These are phyloP conservation scores for Flaveria linearis DNA, from an alignment of 129 eudicot species.

Conservation along the genomic window DNA sequence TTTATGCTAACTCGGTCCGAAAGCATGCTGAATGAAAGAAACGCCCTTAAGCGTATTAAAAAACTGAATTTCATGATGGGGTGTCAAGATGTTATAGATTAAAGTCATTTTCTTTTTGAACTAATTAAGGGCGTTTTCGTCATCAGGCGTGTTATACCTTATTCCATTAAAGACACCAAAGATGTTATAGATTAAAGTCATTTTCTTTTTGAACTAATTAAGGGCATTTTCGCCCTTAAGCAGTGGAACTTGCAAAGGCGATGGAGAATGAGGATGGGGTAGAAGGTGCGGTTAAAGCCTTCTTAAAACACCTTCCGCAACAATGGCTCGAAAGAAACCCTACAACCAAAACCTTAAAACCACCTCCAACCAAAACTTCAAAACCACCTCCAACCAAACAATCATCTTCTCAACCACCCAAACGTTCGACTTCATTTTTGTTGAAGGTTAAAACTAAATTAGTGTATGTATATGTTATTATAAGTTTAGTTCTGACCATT, in stretches of 20 bases:
- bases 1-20: neutral
- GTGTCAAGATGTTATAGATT: neutral
- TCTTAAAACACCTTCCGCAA: conserved; percentile 80
- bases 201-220: neutral
- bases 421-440: conserved; percentile 45
- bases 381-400: conserved; percentile 24
- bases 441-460: too few species aligned
- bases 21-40: neutral
- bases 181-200: neutral
- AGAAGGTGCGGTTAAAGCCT: conserved; percentile 88
- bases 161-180: neutral
- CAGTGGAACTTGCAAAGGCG: conserved; percentile 76
- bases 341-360: conserved; percentile 31
- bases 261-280: conserved; percentile 98
- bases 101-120: too few species aligned
- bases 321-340: conserved; percentile 41
- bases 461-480: too few species aligned
- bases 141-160: neutral
- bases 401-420: conserved; percentile 12
- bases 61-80: neutral
- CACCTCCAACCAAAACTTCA: conserved; percentile 22
- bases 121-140: neutral
- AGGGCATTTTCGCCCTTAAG: conserved; percentile 28
- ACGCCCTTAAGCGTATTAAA: neutral
- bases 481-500: too few species aligned